These are phyloP conservation scores for Calonectria leucothoes DNA, from an alignment of 2,329 filamentous ascomycete genomes.

Conservation along the genomic window DNA sequence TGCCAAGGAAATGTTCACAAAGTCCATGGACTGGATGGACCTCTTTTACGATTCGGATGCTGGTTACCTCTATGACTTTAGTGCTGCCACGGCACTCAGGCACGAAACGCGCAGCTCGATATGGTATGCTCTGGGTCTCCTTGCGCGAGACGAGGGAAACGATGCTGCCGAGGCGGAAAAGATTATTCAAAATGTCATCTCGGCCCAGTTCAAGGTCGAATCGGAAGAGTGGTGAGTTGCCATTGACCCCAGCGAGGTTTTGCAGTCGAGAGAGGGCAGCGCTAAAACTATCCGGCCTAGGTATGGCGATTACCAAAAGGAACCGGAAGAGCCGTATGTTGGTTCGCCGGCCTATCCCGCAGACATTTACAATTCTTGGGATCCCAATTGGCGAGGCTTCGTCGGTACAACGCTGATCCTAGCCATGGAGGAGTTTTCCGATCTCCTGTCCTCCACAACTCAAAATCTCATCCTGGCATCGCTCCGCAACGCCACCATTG, in stretches of 20 bases:
- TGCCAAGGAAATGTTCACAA: constrained; percentile 29
- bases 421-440: constrained; percentile 67
- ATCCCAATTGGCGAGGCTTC: constrained; percentile 74
- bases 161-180: constrained; percentile 63
- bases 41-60: constrained; percentile 62
- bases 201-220: constrained; percentile 62
- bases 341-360: constrained; percentile 62
- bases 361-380: constrained; percentile 68
- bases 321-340: constrained; percentile 68
- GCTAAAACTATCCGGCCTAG: constrained; percentile 7
- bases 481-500: constrained; percentile 65
- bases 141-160: constrained; percentile 63
- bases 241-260: background rate
- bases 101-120: constrained; percentile 68
- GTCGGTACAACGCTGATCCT: constrained; percentile 69
- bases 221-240: constrained; percentile 64
- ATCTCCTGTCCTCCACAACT: constrained; percentile 53
- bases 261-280: too few relatives aligned
- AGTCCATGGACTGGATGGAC: constrained; percentile 59
- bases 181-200: constrained; percentile 66
- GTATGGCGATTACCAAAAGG: constrained; percentile 60
- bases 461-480: constrained; percentile 62
- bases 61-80: constrained; percentile 65
- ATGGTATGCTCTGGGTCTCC: constrained; percentile 70
- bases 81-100: constrained; percentile 56